Evolutionary conservation across 2,329 filamentous ascomycete species (phyloP).

Genomic region (Fusarium torreyae): DNA sequence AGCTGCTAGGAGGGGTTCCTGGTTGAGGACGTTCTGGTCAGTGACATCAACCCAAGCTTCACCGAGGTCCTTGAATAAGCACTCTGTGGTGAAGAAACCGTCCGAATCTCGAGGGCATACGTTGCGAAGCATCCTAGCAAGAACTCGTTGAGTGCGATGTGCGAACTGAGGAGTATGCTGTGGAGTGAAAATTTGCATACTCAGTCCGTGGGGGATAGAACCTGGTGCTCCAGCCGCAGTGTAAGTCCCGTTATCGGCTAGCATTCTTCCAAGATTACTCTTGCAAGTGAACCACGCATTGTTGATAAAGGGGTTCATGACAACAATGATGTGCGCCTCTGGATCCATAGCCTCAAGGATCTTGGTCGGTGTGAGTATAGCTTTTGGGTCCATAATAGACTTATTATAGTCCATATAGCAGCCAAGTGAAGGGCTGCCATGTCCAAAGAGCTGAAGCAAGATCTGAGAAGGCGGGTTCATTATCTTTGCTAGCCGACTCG

Average conservation of each 20-base stretch:
- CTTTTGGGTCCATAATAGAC: not conserved
- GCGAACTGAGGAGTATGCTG: not conserved
- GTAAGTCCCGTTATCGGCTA: not conserved
- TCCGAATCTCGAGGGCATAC: not conserved
- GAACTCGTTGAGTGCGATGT: not conserved
- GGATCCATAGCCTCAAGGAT: not conserved
- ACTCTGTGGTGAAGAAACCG: not conserved
- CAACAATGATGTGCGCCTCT: not conserved
- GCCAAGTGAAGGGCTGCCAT: slow-evolving; percentile 6
- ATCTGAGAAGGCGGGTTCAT: not conserved
- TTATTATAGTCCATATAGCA: slow-evolving; percentile 9
- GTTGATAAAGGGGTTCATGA: not conserved
- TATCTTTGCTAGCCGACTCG: not conserved
- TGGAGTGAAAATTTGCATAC: not conserved
- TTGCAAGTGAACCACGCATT: not conserved
- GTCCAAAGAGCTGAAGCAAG: slow-evolving; percentile 6
- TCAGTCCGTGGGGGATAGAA: not conserved
- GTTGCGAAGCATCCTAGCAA: not conserved
- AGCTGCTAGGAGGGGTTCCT: not conserved
- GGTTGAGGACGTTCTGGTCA: not conserved
- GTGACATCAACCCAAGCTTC: not conserved
- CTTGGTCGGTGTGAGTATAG: not conserved
- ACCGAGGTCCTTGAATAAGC: not conserved
- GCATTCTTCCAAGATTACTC: not conserved
- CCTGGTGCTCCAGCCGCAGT: not conserved